Evolutionary conservation across 164 flowering plant species (phyloP).

Genomic region (Vitis amurensis): DNA sequence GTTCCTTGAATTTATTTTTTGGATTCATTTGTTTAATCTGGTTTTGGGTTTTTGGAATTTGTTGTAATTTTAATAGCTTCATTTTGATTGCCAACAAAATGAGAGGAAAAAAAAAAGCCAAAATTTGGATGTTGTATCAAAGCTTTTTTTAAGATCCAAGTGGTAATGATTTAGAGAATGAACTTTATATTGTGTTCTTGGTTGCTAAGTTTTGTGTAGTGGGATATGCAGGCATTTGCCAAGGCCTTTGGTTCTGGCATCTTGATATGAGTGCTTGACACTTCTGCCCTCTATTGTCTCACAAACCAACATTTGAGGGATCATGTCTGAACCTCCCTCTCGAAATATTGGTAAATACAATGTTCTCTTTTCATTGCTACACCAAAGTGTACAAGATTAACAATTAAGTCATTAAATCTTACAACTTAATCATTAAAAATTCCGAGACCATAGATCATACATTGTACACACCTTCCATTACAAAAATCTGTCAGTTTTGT

Average conservation of each 20-base stretch:
- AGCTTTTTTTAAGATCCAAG: too few relatives aligned
- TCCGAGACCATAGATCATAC: too few relatives aligned
- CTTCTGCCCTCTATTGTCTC: conserved; percentile 11
- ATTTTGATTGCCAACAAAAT: neutral
- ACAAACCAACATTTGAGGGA: neutral
- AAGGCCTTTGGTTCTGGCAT: conserved; percentile 3
- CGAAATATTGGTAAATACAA: conserved; percentile 19
- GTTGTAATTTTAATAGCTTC: neutral
- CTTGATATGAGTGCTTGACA: conserved; percentile 25
- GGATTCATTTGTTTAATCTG: neutral
- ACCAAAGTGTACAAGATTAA: too few relatives aligned
- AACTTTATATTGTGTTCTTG: neutral
- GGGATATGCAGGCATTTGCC: conserved; percentile 17
- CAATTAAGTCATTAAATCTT: too few relatives aligned
- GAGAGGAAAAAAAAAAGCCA: too few relatives aligned
- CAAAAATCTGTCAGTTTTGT: neutral
- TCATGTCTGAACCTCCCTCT: conserved; percentile 28
- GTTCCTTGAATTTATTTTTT: neutral
- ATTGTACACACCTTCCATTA: too few relatives aligned
- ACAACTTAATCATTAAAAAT: too few relatives aligned
- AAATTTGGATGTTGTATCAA: too few relatives aligned
- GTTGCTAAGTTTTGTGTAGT: neutral
- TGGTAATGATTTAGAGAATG: too few relatives aligned
- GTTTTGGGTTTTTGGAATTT: neutral
- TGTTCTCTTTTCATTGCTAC: too few relatives aligned